A percentile compares a stretch with the other conserved stretches of the same genome.
These are phyloP conservation scores for Filosporella fistucella DNA, from an alignment of 495 filamentous ascomycete genomes.

Conservation along the genomic window DNA sequence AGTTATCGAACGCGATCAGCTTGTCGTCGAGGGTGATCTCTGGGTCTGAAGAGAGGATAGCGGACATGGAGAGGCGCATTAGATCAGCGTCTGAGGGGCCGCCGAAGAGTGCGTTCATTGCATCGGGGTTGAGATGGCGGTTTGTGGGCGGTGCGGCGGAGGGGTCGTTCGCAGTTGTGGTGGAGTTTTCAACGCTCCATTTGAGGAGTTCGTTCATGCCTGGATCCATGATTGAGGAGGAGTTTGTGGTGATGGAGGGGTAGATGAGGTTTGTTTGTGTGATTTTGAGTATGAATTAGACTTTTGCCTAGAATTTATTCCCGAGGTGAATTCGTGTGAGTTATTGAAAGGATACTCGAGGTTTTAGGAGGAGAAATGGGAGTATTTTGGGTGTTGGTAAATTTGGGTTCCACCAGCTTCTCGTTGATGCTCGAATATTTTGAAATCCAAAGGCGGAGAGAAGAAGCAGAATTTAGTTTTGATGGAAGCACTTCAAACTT, in stretches of 20 bases:
- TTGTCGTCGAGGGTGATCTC: slow-evolving; percentile 67
- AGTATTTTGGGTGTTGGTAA: too few species aligned
- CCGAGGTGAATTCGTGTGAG: too few species aligned
- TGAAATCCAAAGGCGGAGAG: too few species aligned
- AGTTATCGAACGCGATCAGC: slow-evolving; percentile 89
- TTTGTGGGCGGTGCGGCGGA: slow-evolving; percentile 33
- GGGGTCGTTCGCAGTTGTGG: slow-evolving; percentile 37
- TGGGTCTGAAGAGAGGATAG: slow-evolving; percentile 57
- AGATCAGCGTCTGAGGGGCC: slow-evolving; percentile 83
- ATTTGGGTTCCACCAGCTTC: too few species aligned
- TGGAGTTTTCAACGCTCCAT: slow-evolving; percentile 87
- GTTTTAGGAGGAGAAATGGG: too few species aligned
- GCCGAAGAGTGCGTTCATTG: slow-evolving; percentile 70
- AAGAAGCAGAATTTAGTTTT: too few species aligned
- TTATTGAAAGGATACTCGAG: too few species aligned
- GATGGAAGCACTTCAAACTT: too few species aligned
- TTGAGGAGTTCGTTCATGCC: slow-evolving; percentile 71
- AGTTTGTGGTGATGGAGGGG: slow-evolving; percentile 10
- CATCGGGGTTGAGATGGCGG: slow-evolving; percentile 53
- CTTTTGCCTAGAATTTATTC: not conserved
- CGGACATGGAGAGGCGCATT: slow-evolving; percentile 78
- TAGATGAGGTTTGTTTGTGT: slow-evolving; percentile 3
- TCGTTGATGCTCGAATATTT: too few species aligned
- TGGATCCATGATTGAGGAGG: slow-evolving; percentile 10
- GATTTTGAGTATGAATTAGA: not conserved